A percentile compares a stretch with the other conserved stretches of the same genome.
These are phyloP conservation scores for Sporobolomyces roseus DNA, from an alignment of 768 basidiomycete genomes.

Conservation along the genomic window DNA sequence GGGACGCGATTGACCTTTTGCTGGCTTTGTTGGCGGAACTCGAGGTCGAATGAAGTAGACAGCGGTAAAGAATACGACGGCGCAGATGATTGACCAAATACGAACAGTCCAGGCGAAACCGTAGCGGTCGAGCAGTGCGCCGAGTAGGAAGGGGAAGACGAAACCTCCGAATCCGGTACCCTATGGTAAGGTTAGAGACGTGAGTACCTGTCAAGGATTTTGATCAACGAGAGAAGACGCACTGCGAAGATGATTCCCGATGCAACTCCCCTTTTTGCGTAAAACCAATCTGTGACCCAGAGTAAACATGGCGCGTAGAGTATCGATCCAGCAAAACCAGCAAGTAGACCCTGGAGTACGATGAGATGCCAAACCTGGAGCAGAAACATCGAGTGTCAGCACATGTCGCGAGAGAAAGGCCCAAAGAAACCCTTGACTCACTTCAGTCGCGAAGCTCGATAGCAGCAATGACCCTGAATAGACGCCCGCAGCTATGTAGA, in stretches of 20 bases:
- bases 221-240: too few relatives aligned
- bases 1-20: background rate
- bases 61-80: background rate
- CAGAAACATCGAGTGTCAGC: too few relatives aligned
- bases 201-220: too few relatives aligned
- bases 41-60: constrained; percentile 15
- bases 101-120: constrained; percentile 26
- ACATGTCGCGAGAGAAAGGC: too few relatives aligned
- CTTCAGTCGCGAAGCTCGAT: constrained; percentile 13
- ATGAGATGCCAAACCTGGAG: constrained; percentile 34
- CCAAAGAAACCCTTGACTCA: background rate
- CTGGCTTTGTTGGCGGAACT: constrained; percentile 2
- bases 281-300: constrained; percentile 20
- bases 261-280: constrained; percentile 16
- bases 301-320: constrained; percentile 19
- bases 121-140: background rate
- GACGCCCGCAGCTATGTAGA: background rate
- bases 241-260: constrained; percentile 6
- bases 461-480: constrained; percentile 9
- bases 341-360: constrained; percentile 11
- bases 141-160: constrained; percentile 1
- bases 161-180: too few relatives aligned
- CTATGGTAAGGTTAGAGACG: too few relatives aligned
- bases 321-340: constrained; percentile 7
- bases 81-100: constrained; percentile 17